phyloP scores from a whole-genome alignment of 1,284 basidiomycete species.

The Ceratobasidium sp. region DNA sequence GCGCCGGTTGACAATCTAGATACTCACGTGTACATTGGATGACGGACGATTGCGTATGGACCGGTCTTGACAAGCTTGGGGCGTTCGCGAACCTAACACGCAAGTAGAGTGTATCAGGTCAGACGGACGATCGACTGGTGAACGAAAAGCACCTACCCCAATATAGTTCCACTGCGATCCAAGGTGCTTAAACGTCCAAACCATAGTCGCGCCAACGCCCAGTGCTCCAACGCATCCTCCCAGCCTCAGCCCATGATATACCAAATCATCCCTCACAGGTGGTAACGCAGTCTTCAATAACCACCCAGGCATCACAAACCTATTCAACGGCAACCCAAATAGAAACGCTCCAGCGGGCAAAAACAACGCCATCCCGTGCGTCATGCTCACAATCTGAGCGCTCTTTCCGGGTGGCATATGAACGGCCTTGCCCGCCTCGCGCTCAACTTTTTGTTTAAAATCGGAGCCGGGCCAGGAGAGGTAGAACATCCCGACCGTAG shows the following conservation, averaged over 20 bases:
- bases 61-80: slow-evolving; percentile 29
- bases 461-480: slow-evolving; percentile 14
- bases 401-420: slow-evolving; percentile 23
- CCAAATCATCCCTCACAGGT: background rate
- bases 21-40: slow-evolving; percentile 31
- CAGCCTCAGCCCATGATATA: slow-evolving; percentile 14
- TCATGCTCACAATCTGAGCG: background rate
- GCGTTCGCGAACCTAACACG: slow-evolving; percentile 21
- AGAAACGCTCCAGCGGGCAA: slow-evolving; percentile 4
- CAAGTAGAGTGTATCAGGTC: background rate
- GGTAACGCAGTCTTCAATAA: slow-evolving; percentile 6
- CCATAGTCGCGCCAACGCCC: background rate
- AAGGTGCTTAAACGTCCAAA: slow-evolving; percentile 25
- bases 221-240: background rate
- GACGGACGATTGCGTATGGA: slow-evolving; percentile 19
- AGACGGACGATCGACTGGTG: background rate
- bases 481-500: slow-evolving; percentile 17
- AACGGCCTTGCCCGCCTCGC: slow-evolving; percentile 14
- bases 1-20: background rate
- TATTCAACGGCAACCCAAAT: slow-evolving; percentile 12
- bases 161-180: slow-evolving; percentile 32
- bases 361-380: slow-evolving; percentile 7
- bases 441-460: slow-evolving; percentile 3
- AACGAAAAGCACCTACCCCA: background rate
- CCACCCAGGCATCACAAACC: slow-evolving; percentile 12